Conservation (phyloP, 2,329 filamentous ascomycete genomes). For the Tolypocladium pustulatum region DNA sequence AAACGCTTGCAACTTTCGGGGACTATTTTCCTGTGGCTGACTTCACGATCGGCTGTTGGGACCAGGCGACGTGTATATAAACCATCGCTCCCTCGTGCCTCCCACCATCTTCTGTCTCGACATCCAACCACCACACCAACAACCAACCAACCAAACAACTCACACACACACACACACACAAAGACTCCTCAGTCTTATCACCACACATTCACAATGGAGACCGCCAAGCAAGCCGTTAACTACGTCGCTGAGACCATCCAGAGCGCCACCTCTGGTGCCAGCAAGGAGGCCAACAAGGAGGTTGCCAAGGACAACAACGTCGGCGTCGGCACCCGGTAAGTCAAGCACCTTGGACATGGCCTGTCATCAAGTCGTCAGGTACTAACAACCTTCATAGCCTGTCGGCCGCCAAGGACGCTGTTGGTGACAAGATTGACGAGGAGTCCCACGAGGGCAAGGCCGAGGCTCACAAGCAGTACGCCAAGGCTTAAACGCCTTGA, state of each 20-base stretch:
- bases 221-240: conserved; percentile 51
- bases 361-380: background rate
- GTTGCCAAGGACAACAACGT: conserved; percentile 53
- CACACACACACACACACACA: background rate
- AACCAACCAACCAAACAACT: background rate
- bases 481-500: conserved; percentile 15
- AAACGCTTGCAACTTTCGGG: background rate
- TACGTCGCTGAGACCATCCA: conserved; percentile 59
- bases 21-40: background rate
- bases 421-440: conserved; percentile 38
- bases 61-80: conserved; percentile 6
- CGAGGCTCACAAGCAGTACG: conserved; percentile 28
- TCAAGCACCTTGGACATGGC: background rate
- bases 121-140: background rate
- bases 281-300: conserved; percentile 63
- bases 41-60: background rate
- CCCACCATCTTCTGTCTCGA: background rate
- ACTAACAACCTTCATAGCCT: conserved; percentile 25
- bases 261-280: conserved; percentile 42
- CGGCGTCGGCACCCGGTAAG: conserved; percentile 42
- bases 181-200: conserved; percentile 5
- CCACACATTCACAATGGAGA: conserved; percentile 34
- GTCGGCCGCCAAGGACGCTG: conserved; percentile 36
- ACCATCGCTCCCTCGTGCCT: background rate
- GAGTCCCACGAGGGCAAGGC: conserved; percentile 28